A percentile compares a stretch with the other conserved stretches of the same genome.
Evolutionary conservation across 345 rosid species (phyloP).

Genomic region (Sonneratia alba): DNA sequence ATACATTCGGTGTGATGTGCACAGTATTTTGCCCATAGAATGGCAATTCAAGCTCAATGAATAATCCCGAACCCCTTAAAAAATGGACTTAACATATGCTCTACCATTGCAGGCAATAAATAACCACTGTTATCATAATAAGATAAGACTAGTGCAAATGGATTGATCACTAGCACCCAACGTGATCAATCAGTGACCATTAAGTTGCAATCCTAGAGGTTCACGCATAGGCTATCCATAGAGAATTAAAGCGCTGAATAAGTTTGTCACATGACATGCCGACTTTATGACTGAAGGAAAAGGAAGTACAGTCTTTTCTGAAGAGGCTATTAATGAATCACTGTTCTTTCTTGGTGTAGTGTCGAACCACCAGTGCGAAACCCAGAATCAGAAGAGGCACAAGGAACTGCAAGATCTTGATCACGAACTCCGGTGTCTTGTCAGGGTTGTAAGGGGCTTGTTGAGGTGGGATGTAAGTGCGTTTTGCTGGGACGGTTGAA

Average conservation of each 20-base stretch:
- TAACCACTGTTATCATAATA: no score
- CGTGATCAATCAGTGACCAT: no score
- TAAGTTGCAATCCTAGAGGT: no score
- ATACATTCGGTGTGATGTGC: no score
- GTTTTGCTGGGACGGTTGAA: constrained; percentile 46
- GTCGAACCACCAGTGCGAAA: constrained; percentile 58
- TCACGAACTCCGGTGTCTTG: constrained; percentile 51
- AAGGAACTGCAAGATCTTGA: constrained; percentile 78
- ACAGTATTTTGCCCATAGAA: no score
- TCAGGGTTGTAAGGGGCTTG: constrained; percentile 39
- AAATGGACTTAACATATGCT: no score
- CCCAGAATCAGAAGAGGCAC: constrained; percentile 84
- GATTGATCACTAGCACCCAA: no score
- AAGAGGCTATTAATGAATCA: background rate
- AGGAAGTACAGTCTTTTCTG: background rate
- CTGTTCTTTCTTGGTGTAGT: constrained; percentile 81
- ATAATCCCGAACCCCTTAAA: no score
- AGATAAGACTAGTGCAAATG: no score
- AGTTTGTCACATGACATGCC: background rate
- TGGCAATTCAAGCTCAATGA: no score
- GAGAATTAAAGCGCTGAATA: background rate
- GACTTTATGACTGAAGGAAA: background rate
- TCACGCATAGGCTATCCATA: no score
- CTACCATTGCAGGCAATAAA: no score
- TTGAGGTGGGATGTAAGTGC: constrained; percentile 41